Evolutionary conservation across 139 green algal genomes (phyloP).

Genomic region (Monoraphidium neglectum): DNA sequence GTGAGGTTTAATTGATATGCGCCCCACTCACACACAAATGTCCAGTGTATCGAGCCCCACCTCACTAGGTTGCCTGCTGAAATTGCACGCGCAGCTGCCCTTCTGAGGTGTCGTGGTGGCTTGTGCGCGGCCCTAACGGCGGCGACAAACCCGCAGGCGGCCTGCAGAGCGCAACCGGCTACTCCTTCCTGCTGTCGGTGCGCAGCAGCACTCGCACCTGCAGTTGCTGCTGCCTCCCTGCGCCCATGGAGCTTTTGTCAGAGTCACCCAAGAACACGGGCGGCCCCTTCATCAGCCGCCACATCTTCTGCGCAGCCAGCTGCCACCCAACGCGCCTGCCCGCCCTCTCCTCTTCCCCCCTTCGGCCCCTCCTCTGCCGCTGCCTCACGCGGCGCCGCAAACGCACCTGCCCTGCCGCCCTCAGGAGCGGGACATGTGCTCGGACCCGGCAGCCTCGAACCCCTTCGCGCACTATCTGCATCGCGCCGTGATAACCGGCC

Average conservation of each 20-base stretch:
- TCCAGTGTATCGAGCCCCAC: no score
- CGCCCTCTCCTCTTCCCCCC: background rate
- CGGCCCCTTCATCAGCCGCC: background rate
- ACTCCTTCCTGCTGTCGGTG: slow-evolving; percentile 33
- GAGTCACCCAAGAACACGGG: background rate
- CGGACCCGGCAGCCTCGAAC: slow-evolving; percentile 36
- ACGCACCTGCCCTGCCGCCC: no score
- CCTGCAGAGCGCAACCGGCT: background rate
- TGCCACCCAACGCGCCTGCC: no score
- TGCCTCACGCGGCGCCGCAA: background rate
- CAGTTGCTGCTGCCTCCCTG: background rate
- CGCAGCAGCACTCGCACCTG: background rate
- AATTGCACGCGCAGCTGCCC: slow-evolving; percentile 14
- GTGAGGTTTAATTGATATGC: background rate
- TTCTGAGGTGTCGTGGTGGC: slow-evolving; percentile 1
- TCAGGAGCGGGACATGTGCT: slow-evolving; percentile 61
- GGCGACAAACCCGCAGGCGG: no score
- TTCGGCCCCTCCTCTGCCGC: background rate
- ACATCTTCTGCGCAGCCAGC: no score
- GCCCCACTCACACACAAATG: background rate
- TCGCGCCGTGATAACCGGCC: slow-evolving; percentile 37
- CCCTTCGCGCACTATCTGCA: slow-evolving; percentile 46
- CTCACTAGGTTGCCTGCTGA: no score
- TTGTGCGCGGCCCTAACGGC: background rate
- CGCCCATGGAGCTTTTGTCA: background rate